Percentiles rank a stretch among this genome's conserved stretches.
Evolutionary conservation across 2,329 filamentous ascomycete species (phyloP).

Genomic region (Tolypocladium inflatum): DNA sequence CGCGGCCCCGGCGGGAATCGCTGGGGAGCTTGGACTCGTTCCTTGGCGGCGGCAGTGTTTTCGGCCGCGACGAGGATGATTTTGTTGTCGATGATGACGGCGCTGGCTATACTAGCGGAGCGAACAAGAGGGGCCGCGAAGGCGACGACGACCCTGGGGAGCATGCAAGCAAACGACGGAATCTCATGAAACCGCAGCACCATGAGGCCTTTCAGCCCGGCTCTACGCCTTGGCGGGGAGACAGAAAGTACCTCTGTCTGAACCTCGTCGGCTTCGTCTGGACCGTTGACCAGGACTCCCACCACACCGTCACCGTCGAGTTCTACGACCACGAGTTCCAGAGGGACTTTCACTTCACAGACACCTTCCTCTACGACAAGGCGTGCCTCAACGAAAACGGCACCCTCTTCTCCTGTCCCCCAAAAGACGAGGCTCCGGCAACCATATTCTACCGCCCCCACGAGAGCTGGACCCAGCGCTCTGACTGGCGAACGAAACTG

Average conservation of each 20-base stretch:
- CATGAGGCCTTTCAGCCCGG: constrained; percentile 89
- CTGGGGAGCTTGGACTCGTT: constrained; percentile 75
- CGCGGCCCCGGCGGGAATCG: constrained; percentile 49
- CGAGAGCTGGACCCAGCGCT: constrained; percentile 87
- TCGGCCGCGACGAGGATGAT: constrained; percentile 54
- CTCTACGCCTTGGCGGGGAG: constrained; percentile 91
- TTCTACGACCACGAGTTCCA: constrained; percentile 94
- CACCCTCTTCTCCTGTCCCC: constrained; percentile 73
- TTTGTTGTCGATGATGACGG: constrained; percentile 96
- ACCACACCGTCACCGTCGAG: constrained; percentile 90
- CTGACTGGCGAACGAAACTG: constrained; percentile 84
- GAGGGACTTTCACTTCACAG: constrained; percentile 94
- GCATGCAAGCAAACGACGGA: constrained; percentile 38
- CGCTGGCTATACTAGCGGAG: constrained; percentile 67
- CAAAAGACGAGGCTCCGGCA: constrained; percentile 56
- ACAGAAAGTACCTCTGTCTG: constrained; percentile 84
- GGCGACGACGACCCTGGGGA: constrained; percentile 41
- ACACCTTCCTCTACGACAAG: constrained; percentile 93
- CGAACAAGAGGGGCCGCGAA: constrained; percentile 40
- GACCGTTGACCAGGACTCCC: constrained; percentile 91
- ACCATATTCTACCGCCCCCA: constrained; percentile 94
- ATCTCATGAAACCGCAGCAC: constrained; percentile 49
- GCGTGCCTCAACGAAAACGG: constrained; percentile 84
- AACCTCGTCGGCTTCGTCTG: constrained; percentile 93
- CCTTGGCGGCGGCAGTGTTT: constrained; percentile 51